Percentiles rank a stretch among this genome's conserved stretches.
These are phyloP conservation scores for Talaromyces sp. DNA, from an alignment of 2,329 filamentous ascomycete species.

Conservation along the genomic window DNA sequence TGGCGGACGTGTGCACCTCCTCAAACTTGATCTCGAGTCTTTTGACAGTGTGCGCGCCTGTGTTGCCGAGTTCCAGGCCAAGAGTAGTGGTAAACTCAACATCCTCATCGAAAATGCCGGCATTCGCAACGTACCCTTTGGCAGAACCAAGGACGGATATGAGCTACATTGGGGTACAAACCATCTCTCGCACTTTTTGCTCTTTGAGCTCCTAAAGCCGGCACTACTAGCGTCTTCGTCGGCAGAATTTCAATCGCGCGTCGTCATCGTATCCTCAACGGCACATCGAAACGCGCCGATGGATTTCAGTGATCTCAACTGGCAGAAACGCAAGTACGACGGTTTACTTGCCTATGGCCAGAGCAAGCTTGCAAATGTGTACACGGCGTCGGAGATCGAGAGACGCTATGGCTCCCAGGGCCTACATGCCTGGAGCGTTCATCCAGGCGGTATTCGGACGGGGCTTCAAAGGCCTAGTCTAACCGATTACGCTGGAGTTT, in stretches of 20 bases:
- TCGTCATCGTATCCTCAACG: background rate
- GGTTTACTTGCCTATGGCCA: background rate
- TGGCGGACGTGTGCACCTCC: background rate
- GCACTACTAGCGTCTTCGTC: background rate
- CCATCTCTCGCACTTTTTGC: background rate
- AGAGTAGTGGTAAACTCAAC: conserved; percentile 10
- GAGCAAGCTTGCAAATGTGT: conserved; percentile 6
- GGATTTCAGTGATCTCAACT: background rate
- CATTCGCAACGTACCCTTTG: background rate
- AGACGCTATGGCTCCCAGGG: background rate
- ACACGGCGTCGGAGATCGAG: background rate
- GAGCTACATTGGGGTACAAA: background rate
- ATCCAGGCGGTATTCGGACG: background rate
- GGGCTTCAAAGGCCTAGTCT: background rate
- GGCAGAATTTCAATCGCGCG: background rate
- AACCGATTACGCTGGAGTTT: background rate
- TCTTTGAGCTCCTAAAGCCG: background rate
- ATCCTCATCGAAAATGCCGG: background rate
- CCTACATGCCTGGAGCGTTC: background rate
- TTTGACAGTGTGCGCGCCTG: conserved; percentile 36
- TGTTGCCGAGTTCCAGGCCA: background rate
- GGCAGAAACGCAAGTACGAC: background rate
- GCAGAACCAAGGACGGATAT: background rate
- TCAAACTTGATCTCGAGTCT: conserved; percentile 43
- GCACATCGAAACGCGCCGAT: background rate